Base-by-base conservation (phyloP, 148 eudicot genomes). In the Rhododendron ovatum region DNA sequence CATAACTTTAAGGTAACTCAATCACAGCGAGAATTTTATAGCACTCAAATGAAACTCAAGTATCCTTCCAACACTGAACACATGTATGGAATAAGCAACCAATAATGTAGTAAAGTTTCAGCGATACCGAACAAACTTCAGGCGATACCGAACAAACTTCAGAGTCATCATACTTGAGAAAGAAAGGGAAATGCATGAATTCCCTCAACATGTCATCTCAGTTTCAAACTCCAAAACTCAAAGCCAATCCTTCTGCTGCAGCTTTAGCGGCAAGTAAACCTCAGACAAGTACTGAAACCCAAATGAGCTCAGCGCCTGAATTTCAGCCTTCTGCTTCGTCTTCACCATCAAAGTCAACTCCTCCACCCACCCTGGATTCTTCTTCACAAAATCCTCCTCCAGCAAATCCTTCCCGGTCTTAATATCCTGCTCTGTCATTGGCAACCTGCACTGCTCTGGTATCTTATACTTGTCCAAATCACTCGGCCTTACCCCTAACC, bases 331-430 rank as follows among this genome's bases (percentile, higher is more conserved):
- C 85, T 95, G 96, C 89, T 93, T 95, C 5, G 96, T 91, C 93
- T 94, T 95, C 88, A 97, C 98, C 99, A 97, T 97, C 90, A 97
- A 71, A 90, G 88, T 95, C 95, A 97, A 87, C 92, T 95, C 99
- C 86, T 93, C 89, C 51, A 95, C 99, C 99, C 98, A 97, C 24
- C 92, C 94, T 0, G 98, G 98, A 91, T 95, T 97, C 93, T 95
- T 97, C 96, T 95, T 95, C 88, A 97, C 98, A 74, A 97, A 97
- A 91, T 97, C 99, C 90, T 97, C 99, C 92, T 94, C 96, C 88
- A 97, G 76, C 96, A 97, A 41, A 83, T 97, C 98, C 91, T 94
- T 95, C 65, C 98, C 98, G 0, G 99, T 97, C 96, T 94, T 97
- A 61, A 97, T 95, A 95, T 97, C 99, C 94, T 91, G 92, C 90